A percentile compares a stretch with the other conserved stretches of the same genome.
These are phyloP conservation scores for Suhomyces bokatorum DNA, from an alignment of 1,139 yeast species.

Conservation along the genomic window DNA sequence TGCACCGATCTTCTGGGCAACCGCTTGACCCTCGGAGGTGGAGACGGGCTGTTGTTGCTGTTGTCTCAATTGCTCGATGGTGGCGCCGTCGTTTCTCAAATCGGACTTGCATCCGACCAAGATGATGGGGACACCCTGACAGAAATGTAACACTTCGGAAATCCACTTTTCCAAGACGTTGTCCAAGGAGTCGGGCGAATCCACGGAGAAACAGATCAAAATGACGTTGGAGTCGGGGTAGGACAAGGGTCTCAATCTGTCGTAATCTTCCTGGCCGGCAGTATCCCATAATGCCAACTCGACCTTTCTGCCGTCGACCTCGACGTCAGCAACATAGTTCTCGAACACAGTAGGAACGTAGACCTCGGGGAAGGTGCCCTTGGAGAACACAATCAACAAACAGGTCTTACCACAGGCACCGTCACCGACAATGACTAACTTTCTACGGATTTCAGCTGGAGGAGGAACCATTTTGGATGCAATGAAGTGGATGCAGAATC, in stretches of 20 bases:
- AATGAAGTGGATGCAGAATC: slow-evolving; percentile 2
- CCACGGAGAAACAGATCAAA: slow-evolving; percentile 87
- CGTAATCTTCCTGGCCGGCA: slow-evolving; percentile 97
- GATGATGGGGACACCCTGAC: slow-evolving; percentile 93
- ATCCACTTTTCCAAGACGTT: slow-evolving; percentile 96
- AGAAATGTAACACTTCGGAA: slow-evolving; percentile 89
- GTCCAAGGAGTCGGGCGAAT: slow-evolving; percentile 88
- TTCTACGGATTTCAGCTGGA: slow-evolving; percentile 72
- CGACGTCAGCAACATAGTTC: slow-evolving; percentile 92
- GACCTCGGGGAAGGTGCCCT: slow-evolving; percentile 94
- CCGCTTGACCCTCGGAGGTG: slow-evolving; percentile 75
- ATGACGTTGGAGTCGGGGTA: slow-evolving; percentile 94
- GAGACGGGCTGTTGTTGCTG: slow-evolving; percentile 78
- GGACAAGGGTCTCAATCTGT: slow-evolving; percentile 88
- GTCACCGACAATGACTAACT: slow-evolving; percentile 83
- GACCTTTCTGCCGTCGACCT: slow-evolving; percentile 91
- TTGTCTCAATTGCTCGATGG: slow-evolving; percentile 73
- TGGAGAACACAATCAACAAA: slow-evolving; percentile 81
- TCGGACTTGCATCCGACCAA: slow-evolving; percentile 92
- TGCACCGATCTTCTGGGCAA: slow-evolving; percentile 87
- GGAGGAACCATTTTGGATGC: slow-evolving; percentile 44
- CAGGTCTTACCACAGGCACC: slow-evolving; percentile 89
- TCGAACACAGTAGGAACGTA: slow-evolving; percentile 96
- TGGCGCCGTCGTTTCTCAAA: slow-evolving; percentile 77
- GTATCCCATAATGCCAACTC: slow-evolving; percentile 98